Percentiles rank a stretch among this genome's conserved stretches.
These are phyloP conservation scores for Digitaria exilis DNA, from an alignment of 202 grass and related monocot genomes.

Conservation along the genomic window DNA sequence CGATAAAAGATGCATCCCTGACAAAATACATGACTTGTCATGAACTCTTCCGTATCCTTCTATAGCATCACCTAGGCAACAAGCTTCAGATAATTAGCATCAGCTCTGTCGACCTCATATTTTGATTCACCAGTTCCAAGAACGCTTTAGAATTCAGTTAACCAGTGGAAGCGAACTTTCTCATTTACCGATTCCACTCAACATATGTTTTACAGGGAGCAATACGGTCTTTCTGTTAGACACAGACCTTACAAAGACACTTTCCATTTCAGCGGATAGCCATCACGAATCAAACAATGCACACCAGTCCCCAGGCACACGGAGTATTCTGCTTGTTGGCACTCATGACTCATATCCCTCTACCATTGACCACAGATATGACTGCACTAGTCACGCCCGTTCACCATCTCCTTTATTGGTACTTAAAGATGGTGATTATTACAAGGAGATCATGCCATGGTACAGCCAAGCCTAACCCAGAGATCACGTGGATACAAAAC, in stretches of 20 bases:
- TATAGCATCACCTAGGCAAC: background rate
- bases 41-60: background rate
- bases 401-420: conserved; percentile 1
- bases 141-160: background rate
- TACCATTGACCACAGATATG: background rate
- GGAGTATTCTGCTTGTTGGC: background rate
- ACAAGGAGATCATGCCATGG: background rate
- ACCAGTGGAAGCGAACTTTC: background rate
- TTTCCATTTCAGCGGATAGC: background rate
- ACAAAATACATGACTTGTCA: background rate
- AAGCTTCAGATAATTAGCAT: background rate
- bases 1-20: background rate
- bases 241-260: background rate
- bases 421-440: background rate
- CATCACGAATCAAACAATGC: background rate
- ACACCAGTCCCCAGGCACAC: background rate
- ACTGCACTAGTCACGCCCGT: background rate
- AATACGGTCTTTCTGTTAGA: background rate
- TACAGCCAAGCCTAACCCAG: background rate
- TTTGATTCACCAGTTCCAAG: background rate
- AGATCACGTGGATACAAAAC: background rate
- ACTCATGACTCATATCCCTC: background rate
- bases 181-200: background rate
- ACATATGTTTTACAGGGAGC: background rate
- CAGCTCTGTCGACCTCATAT: background rate